phyloP scores from a whole-genome alignment of 768 basidiomycete genomes.

The Suillus subaureus region DNA sequence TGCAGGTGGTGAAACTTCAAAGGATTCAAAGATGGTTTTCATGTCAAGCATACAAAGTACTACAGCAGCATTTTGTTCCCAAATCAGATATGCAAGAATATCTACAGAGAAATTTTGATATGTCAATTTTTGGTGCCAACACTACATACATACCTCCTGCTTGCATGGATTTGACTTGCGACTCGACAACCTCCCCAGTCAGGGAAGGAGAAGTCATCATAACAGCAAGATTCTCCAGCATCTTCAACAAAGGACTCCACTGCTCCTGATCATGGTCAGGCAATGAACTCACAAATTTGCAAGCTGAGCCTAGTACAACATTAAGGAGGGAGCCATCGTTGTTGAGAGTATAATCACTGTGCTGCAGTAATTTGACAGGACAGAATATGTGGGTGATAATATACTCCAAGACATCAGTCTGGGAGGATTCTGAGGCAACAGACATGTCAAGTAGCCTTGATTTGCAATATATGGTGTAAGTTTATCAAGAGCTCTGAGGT shows the following conservation, averaged over 20 bases:
- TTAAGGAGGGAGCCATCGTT: constrained; percentile 27
- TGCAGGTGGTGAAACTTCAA: constrained; percentile 44
- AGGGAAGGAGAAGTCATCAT: constrained; percentile 10
- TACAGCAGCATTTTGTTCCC: constrained; percentile 51
- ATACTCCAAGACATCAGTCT: constrained; percentile 5
- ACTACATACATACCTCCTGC: constrained; percentile 23
- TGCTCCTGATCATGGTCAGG: constrained; percentile 9
- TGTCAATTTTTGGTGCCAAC: not conserved
- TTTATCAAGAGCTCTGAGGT: not conserved
- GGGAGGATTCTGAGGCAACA: not conserved
- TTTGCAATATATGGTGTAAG: not conserved
- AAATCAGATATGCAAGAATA: constrained; percentile 38
- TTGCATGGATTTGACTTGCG: constrained; percentile 22
- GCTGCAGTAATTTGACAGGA: constrained; percentile 18
- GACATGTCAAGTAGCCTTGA: not conserved
- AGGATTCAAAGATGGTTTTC: constrained; percentile 42
- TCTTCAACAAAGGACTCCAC: constrained; percentile 30
- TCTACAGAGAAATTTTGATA: constrained; percentile 28
- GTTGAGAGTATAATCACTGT: constrained; percentile 24
- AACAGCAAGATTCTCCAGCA: constrained; percentile 17
- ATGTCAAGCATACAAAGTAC: constrained; percentile 33
- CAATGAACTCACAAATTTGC: constrained; percentile 18
- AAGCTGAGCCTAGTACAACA: constrained; percentile 21
- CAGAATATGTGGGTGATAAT: constrained; percentile 16
- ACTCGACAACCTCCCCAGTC: constrained; percentile 1